Base-by-base conservation (phyloP, 768 basidiomycete species). In the Phanerochaete carnosa region DNA sequence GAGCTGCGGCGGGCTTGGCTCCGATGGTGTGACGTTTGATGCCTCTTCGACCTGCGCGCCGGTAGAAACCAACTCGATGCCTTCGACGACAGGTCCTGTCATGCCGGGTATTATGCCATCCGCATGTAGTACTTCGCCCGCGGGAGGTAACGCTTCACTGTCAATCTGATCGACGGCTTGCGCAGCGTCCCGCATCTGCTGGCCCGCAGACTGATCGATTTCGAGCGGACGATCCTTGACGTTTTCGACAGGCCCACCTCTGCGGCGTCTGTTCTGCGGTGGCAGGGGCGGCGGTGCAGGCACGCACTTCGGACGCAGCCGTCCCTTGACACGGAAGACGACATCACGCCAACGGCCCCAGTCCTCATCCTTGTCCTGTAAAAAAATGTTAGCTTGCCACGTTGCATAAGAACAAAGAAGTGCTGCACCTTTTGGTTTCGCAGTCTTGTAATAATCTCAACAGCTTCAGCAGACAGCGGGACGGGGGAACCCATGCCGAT, bases 291-390 rank as follows among this genome's bases (percentile, higher is more conserved):
- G 80, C 49, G 78, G 80, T 57, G 79, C 73, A 50, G 76, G 60
- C 59, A 69, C 64, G 64, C 66, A 62, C 56, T 73, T 71, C 0
- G 81, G 77, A 0, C 69, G 61, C 16, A 92, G 73, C 30, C 79
- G 76, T 5, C 83, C 87, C 72, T 90, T 92, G 6, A 86, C 87
- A 4, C 86, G 84, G 71, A 93, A 94, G 13, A 94, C 80, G 32
- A 91, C 86, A 68, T 95, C 93, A 22, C 92, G 81, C 90, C 90
- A 92, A 46, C 93, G 84, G 60, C 90, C 84, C 89, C 89, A 93
- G 66, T 95, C 92, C 69, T 95, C 93, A 59, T 85, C 83, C 74
- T 91, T 88, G 68, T 95, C 93, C 88, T 92, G 60, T 33, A 26
- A 55, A 30, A 15, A 45, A 50, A n/a, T 23, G 22, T 30, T 7